A percentile compares a stretch with the other conserved stretches of the same genome.
phyloP scores from a whole-genome alignment of 768 basidiomycete species.

The Tylopilus plumbeoviolaceoides region DNA sequence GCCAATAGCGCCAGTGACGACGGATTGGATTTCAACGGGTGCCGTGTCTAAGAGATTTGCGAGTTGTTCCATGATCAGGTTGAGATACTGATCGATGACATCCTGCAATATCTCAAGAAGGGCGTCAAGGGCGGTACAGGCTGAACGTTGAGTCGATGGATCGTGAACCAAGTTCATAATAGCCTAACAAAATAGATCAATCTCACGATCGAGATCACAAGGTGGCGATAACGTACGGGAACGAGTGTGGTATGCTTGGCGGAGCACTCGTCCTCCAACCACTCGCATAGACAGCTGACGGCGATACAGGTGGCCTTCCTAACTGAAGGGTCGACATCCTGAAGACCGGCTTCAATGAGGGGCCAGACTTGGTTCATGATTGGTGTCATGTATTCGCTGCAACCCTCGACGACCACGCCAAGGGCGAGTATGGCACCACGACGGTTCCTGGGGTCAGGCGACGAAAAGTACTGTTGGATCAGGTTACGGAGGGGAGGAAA shows the following conservation, averaged over 20 bases:
- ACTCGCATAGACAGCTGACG: conserved; percentile 95
- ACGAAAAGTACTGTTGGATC: conserved; percentile 82
- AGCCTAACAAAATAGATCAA: conserved; percentile 42
- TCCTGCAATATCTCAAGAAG: conserved; percentile 92
- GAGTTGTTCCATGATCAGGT: conserved; percentile 92
- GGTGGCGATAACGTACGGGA: conserved; percentile 52
- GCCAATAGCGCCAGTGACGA: conserved; percentile 96
- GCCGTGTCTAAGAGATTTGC: conserved; percentile 82
- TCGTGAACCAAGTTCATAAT: conserved; percentile 92
- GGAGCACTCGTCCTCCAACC: conserved; percentile 91
- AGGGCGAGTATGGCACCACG: conserved; percentile 94
- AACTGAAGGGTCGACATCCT: conserved; percentile 78
- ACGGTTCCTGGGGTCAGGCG: conserved; percentile 70
- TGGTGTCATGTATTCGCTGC: conserved; percentile 96
- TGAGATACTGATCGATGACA: conserved; percentile 86
- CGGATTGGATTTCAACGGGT: conserved; percentile 83
- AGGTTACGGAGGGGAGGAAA: conserved; percentile 87
- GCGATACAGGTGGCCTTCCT: conserved; percentile 95
- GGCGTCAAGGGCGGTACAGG: conserved; percentile 96
- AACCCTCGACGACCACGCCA: conserved; percentile 94
- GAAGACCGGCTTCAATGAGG: conserved; percentile 82
- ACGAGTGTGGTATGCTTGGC: conserved; percentile 78
- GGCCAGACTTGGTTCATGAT: conserved; percentile 93
- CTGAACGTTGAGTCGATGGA: conserved; percentile 79
- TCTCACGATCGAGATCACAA: neutral